These are phyloP conservation scores for Lipomyces yamadae DNA, from an alignment of 805 yeast species.

Conservation along the genomic window DNA sequence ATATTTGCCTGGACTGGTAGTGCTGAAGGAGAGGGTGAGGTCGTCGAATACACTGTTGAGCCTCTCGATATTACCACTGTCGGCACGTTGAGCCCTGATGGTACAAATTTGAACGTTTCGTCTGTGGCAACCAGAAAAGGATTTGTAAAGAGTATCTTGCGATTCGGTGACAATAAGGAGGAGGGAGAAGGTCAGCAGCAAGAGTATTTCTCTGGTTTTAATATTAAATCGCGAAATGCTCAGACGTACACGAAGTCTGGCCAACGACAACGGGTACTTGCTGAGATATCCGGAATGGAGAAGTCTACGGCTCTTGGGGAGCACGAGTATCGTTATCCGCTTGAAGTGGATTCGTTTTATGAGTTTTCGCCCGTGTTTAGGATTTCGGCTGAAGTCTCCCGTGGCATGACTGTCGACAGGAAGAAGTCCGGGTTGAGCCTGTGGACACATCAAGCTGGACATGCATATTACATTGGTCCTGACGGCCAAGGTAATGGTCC, in stretches of 20 bases:
- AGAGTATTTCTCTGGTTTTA: slow-evolving; percentile 11
- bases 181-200: too few relatives aligned
- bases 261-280: slow-evolving; percentile 22
- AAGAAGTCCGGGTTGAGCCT: slow-evolving; percentile 6
- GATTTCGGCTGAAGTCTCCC: slow-evolving; percentile 26
- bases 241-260: slow-evolving; percentile 24
- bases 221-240: slow-evolving; percentile 11
- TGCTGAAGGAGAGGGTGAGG: slow-evolving; percentile 21
- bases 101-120: slow-evolving; percentile 21
- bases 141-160: background rate
- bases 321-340: slow-evolving; percentile 22
- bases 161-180: slow-evolving; percentile 12
- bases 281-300: slow-evolving; percentile 5
- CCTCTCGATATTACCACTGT: slow-evolving; percentile 14
- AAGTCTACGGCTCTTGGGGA: slow-evolving; percentile 14
- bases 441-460: slow-evolving; percentile 34
- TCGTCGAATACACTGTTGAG: slow-evolving; percentile 5
- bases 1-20: slow-evolving; percentile 27
- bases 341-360: slow-evolving; percentile 22
- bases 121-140: slow-evolving; percentile 22
- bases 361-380: slow-evolving; percentile 24
- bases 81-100: slow-evolving; percentile 10
- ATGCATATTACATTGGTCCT: slow-evolving; percentile 26
- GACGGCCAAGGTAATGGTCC: slow-evolving; percentile 32
- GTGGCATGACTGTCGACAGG: slow-evolving; percentile 17